Percentiles rank a stretch among this genome's conserved stretches.
Evolutionary conservation across 2,329 filamentous ascomycete genomes (phyloP).

Genomic region (Penicillium sp.): DNA sequence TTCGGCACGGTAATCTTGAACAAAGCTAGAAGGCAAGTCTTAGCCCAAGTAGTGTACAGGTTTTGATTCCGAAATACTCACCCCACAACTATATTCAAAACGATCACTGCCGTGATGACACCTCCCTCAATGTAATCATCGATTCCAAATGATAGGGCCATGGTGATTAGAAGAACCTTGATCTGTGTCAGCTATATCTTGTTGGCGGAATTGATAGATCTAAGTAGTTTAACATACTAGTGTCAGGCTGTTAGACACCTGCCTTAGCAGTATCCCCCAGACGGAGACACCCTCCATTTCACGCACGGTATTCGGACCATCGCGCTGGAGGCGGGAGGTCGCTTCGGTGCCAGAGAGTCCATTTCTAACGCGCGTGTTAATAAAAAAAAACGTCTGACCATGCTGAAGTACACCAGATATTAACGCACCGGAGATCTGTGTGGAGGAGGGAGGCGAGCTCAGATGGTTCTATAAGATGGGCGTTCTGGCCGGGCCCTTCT

Average conservation of each 20-base stretch:
- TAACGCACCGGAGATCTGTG: slow-evolving; percentile 19
- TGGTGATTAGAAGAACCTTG: slow-evolving; percentile 72
- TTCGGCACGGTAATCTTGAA: slow-evolving; percentile 60
- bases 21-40: slow-evolving; percentile 39
- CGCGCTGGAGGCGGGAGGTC: slow-evolving; percentile 60
- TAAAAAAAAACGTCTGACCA: neutral
- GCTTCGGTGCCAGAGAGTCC: slow-evolving; percentile 64
- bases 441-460: slow-evolving; percentile 12
- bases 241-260: slow-evolving; percentile 74
- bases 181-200: slow-evolving; percentile 7
- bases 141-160: slow-evolving; percentile 60
- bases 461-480: slow-evolving; percentile 18
- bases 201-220: neutral
- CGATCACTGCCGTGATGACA: slow-evolving; percentile 58
- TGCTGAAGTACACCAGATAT: neutral
- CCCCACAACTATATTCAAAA: slow-evolving; percentile 58
- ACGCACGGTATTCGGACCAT: slow-evolving; percentile 70
- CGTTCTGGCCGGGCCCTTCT: slow-evolving; percentile 2
- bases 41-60: neutral
- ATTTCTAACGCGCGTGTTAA: slow-evolving; percentile 42
- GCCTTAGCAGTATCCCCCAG: slow-evolving; percentile 73
- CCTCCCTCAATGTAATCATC: slow-evolving; percentile 58
- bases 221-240: slow-evolving; percentile 47
- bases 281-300: slow-evolving; percentile 68
- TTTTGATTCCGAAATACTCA: slow-evolving; percentile 11